Evolutionary conservation across 1,139 yeast species (phyloP).

Genomic region (Yamadazyma siamensis): DNA sequence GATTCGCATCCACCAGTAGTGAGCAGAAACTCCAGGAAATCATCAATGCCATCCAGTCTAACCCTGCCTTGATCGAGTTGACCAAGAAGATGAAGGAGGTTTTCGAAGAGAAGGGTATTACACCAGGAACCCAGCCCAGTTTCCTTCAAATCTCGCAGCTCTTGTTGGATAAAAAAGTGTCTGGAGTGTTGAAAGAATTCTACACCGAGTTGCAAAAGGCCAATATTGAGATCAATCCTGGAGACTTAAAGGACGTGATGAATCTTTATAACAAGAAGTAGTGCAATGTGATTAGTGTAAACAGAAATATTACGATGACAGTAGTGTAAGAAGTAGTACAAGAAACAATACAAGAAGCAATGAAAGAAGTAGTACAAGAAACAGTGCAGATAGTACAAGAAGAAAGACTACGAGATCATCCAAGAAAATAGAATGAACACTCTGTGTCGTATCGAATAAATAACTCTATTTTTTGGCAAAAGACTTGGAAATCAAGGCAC

Average conservation of each 20-base stretch:
- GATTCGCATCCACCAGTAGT: conserved; percentile 7
- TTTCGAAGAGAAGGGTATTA: conserved; percentile 32
- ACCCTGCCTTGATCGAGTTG: conserved; percentile 27
- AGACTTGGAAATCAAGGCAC: conserved; percentile 78
- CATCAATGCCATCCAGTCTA: conserved; percentile 16
- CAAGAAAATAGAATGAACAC: too few species aligned
- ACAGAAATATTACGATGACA: conserved; percentile 1
- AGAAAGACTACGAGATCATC: background rate
- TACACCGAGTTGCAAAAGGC: conserved; percentile 31
- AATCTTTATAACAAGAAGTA: conserved; percentile 7
- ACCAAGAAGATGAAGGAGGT: conserved; percentile 31
- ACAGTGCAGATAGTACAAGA: too few species aligned
- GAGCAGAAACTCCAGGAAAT: conserved; percentile 19
- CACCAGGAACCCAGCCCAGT: conserved; percentile 30
- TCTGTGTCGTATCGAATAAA: too few species aligned
- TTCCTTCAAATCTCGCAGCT: conserved; percentile 36
- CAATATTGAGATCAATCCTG: conserved; percentile 29
- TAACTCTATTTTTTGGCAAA: conserved; percentile 59
- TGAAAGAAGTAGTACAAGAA: background rate
- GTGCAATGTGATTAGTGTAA: too few species aligned
- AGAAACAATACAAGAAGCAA: too few species aligned
- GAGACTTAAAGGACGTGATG: conserved; percentile 30
- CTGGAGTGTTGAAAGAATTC: conserved; percentile 26
- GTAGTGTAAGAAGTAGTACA: background rate
- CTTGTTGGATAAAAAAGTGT: conserved; percentile 37